Percentiles rank a stretch among this genome's conserved stretches.
Conservation (phyloP, 208 protist species). For the Herpetomonas tarakana region DNA sequence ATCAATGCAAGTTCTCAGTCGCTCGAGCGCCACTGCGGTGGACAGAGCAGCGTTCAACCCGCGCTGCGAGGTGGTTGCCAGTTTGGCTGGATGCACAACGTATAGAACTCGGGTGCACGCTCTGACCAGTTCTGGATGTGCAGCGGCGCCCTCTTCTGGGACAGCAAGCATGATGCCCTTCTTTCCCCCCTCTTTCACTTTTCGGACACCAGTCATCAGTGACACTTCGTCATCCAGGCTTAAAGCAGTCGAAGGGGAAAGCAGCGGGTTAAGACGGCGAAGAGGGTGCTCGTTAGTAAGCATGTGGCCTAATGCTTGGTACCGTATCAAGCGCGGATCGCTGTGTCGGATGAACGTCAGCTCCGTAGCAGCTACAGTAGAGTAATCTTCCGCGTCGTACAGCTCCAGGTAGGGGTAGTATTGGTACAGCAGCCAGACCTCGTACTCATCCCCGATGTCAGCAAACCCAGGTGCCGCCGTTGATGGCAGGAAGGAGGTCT, state of each 20-base stretch:
- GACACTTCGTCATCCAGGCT: not conserved
- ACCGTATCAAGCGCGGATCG: not conserved
- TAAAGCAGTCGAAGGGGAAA: not conserved
- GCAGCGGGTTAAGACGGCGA: not conserved
- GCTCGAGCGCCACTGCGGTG: not conserved
- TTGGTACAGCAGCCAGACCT: conserved; percentile 65
- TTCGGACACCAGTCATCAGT: not conserved
- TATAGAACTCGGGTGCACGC: not conserved
- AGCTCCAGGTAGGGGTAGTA: conserved; percentile 76
- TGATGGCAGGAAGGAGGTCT: conserved; percentile 23
- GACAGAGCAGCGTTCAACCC: not conserved
- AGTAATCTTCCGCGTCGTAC: conserved; percentile 5
- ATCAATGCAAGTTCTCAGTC: not conserved
- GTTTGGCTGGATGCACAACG: not conserved
- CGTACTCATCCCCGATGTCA: conserved; percentile 22
- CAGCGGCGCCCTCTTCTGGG: not conserved
- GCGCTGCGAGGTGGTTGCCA: not conserved
- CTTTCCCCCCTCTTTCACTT: not conserved
- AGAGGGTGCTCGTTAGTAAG: not conserved
- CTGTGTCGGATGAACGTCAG: not conserved
- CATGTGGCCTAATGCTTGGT: not conserved
- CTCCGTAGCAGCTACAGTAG: no score
- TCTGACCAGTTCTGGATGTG: not conserved
- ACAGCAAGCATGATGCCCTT: not conserved
- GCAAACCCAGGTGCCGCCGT: conserved; percentile 16